Evolutionary conservation across 2,329 filamentous ascomycete genomes (phyloP), one percentile per base, ranked within the genome.

Genomic region (Aspergillus costaricaensis): DNA sequence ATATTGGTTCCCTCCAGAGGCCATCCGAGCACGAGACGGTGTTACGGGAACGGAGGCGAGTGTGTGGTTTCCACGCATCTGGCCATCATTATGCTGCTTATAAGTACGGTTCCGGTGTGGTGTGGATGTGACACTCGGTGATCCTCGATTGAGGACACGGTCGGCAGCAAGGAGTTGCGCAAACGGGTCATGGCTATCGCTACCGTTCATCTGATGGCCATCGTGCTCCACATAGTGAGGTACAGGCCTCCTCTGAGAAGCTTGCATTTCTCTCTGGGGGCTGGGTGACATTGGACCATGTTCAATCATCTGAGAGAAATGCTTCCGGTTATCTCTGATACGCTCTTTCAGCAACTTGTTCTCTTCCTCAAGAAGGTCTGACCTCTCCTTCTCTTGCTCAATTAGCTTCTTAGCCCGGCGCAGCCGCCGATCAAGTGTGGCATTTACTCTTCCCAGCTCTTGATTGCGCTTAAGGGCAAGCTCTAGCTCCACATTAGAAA

Each of bases 311-410:
- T 85, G 84, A 60, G 91, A 90, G 68, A 96, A 88, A 71, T 96
- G 92, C 72, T 96, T 91, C 63, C 94, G 84, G 72, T 96, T 96
- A 74, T 96, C 91, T 44, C 90, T 87, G 65, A 98, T 96, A 19
- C 94, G 88, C 63, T 88, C 91, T 60, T 93, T 86, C 54, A 97
- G 82, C 73, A 91, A 84, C 41, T 87, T 83, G 58, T 92, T 90
- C 71, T 95, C 90, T 69, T 96, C 91, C 2, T 81, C 76, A n/a
- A 96, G 79, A 55, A 82, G 81, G 6, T 86, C 82, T 17, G 90
- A 85, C 69, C 92, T 88, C 64, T 91, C 89, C 61, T 91, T 89
- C 68, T 92, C 89, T 65, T 90, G 85, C 69, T 91, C 86, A 56
- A 96, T 91, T 23, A 93, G 77, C 69, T 87, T 90, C 76, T 92